Base-by-base conservation (phyloP, 768 basidiomycete species). In the Atractiella rhizophila region DNA sequence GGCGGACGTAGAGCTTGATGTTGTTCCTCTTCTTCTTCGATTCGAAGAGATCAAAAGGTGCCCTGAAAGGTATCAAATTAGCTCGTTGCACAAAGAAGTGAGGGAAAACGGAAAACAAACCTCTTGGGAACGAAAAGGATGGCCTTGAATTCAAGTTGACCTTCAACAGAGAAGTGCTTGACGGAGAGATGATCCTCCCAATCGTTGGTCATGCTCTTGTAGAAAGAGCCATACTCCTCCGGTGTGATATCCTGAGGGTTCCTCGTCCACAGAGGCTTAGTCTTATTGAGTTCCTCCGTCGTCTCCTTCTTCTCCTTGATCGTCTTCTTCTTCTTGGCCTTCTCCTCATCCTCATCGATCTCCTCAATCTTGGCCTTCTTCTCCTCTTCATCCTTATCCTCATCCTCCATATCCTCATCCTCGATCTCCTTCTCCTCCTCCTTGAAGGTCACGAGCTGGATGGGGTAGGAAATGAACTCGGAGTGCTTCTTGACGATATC, bases 1-100 rank as follows among this genome's bases (percentile, higher is more conserved):
- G 83, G 68, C 91, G 82, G 54, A 98, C 91, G 60, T 96, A 98
- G 60, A 98, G 85, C 67, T 98, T 98, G 71, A 98, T 96, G 77
- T 96, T 96, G 72, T 94, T 94, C 56, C 88, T 81, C 73, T 96
- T 96, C 79, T 96, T 96, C 77, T 98, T 96, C 46, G 79, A 80
- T 68, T 98, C 91, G 66, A 98, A 98, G 60, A 98, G 76, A 58
- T 98, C 91, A 63, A 96, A 96, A 39, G 91, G 91, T 32, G 88
- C 91, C 46, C 85, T 85, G 39, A 12, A 4, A 3, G 38, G 27
- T 24, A 36, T 20, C 44, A 23, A 24, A 15, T 7, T 9, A 36
- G 19, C n/a, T 32, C 18, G 4, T 23, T 25, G 20, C 13, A 16
- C 18, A 11, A 0, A 4, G 16, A 19, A 7, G 16, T 11, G 10